Conservation (phyloP, 441 rosid genomes). For the Adansonia madagascariensis region DNA sequence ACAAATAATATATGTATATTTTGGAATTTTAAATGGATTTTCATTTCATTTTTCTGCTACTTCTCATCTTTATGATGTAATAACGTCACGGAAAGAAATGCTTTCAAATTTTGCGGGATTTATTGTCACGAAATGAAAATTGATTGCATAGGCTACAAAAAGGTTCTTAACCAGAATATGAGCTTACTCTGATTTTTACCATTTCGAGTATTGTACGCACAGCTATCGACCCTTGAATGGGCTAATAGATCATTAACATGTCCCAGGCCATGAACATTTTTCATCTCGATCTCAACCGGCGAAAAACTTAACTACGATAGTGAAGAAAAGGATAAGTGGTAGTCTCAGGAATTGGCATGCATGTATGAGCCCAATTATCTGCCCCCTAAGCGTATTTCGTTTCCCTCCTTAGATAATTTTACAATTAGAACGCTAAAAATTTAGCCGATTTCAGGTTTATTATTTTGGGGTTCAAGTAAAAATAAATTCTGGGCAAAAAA, state of each 20-base stretch:
- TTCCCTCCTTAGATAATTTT: slow-evolving; percentile 42
- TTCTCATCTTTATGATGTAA: not conserved
- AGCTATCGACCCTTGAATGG: not conserved
- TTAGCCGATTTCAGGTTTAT: not conserved
- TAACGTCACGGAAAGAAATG: not conserved
- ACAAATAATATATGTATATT: not conserved
- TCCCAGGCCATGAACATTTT: slow-evolving; percentile 21
- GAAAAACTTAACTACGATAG: slow-evolving; percentile 61
- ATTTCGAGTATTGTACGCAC: not conserved
- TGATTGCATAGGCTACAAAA: slow-evolving; percentile 9
- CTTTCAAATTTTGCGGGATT: too few species aligned
- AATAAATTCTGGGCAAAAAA: not conserved
- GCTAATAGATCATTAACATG: not conserved
- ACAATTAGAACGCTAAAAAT: slow-evolving; percentile 1
- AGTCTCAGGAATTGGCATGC: slow-evolving; percentile 84
- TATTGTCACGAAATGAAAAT: not conserved
- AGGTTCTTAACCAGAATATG: not conserved
- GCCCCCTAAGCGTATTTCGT: slow-evolving; percentile 72
- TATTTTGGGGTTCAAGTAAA: not conserved
- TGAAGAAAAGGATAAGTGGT: slow-evolving; percentile 66
- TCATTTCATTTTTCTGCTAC: not conserved
- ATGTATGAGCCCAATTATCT: slow-evolving; percentile 71
- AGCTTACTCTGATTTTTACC: not conserved
- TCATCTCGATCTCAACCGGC: slow-evolving; percentile 42
- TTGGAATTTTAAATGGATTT: not conserved